These are phyloP conservation scores for Pseudozyma tsukubaensis DNA, from an alignment of 1,284 basidiomycete genomes.

Conservation along the genomic window DNA sequence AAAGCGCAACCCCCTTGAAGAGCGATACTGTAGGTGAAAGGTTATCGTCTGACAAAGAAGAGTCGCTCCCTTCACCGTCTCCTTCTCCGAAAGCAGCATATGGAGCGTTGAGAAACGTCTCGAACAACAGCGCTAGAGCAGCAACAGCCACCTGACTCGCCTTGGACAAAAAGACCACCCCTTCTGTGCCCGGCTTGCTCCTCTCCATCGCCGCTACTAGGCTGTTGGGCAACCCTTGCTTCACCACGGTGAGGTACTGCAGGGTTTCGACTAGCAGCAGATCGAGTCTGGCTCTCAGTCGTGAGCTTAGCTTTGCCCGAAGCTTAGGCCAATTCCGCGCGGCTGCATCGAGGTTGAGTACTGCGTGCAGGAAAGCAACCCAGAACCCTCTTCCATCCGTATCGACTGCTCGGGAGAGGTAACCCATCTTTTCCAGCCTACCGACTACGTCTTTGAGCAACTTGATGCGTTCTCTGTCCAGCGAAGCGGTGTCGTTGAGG, in stretches of 20 bases:
- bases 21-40: conserved; percentile 5
- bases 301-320: neutral
- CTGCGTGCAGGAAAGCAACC: conserved; percentile 5
- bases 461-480: neutral
- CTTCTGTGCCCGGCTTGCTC: conserved; percentile 19
- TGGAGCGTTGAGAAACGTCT: neutral
- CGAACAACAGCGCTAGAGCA: conserved; percentile 4
- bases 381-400: conserved; percentile 18
- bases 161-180: conserved; percentile 14
- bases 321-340: conserved; percentile 6
- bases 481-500: neutral
- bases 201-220: conserved; percentile 21
- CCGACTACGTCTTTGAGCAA: conserved; percentile 11
- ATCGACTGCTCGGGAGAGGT: conserved; percentile 15
- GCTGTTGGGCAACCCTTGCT: neutral
- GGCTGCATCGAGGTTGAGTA: neutral
- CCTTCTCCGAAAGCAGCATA: neutral
- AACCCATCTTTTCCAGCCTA: conserved; percentile 25
- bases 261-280: conserved; percentile 14
- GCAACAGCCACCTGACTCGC: conserved; percentile 8
- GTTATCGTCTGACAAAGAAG: neutral
- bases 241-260: conserved; percentile 2
- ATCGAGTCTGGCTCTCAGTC: conserved; percentile 10
- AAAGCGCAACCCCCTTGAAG: neutral
- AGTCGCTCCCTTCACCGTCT: neutral